Base-by-base conservation (phyloP, 169 alveolate species). In the Babesia caballi region DNA sequence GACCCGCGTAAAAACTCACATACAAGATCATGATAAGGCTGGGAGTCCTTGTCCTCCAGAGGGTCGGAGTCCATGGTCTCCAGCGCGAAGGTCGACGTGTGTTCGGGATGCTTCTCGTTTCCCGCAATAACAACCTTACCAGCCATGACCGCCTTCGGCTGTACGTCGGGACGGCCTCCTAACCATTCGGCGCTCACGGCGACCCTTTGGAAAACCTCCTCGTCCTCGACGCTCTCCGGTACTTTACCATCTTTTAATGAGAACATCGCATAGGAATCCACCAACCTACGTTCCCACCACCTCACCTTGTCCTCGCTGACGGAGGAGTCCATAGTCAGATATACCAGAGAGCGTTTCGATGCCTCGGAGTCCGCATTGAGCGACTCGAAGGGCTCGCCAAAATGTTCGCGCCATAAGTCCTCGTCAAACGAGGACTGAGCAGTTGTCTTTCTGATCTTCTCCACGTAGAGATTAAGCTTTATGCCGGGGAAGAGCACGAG, bases 271-370 rank as follows among this genome's bases (percentile, higher is more conserved):
- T 63, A 63, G 3, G 73, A 46, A 12, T 63, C 73, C 12, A 49
- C 58, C n/a, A 63, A 49, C 15, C 72, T 60, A 65, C 73, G 59
- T 59, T 78, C 87, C 87, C 87, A 78, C 87, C 87, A 78, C 15
- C 38, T 23, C 51, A 69, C 87, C 68, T 78, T 78, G 63, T 78
- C 87, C n/a, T 78, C 87, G 28, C 71, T 78, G 40, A 78, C 87
- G n/a, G 71, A 30, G 41, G 87, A 78, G 52, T 78, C 87, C 87
- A 78, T 78, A n/a, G 87, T 78, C 57, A 78, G 47, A 41, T 78
- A 78, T 17, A 78, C 87, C 66, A 78, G 25, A 27, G 74, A 51
- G 21, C 87, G 72, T 33, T 38, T 47, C 6, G 63, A 40, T 8
- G 9, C 14, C 42, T 19, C 41, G 4, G 46, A 33, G 11, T 17